Conservation (phyloP, 2,329 filamentous ascomycete species). For the Pleomassaria siparia region DNA sequence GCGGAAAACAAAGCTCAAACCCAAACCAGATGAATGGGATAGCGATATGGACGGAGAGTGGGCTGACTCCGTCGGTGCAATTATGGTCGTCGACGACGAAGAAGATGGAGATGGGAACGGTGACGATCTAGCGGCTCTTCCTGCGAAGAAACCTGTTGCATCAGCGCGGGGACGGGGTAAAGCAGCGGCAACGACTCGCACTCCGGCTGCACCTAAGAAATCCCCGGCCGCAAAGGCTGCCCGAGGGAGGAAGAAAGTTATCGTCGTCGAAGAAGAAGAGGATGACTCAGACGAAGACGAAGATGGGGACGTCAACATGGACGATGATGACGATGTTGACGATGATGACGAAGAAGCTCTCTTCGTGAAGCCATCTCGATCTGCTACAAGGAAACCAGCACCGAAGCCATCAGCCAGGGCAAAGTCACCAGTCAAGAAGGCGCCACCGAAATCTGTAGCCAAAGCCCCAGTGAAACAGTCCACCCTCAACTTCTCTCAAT, state of each 20-base stretch:
- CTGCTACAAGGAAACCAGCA: constrained; percentile 23
- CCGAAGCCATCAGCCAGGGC: constrained; percentile 15
- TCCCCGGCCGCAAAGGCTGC: constrained; percentile 37
- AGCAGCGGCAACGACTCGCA: constrained; percentile 41
- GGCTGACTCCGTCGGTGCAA: constrained; percentile 74
- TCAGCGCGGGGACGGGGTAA: constrained; percentile 52
- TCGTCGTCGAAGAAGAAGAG: constrained; percentile 49
- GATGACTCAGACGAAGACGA: constrained; percentile 45
- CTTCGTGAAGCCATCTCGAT: constrained; percentile 39
- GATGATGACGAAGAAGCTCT: constrained; percentile 51
- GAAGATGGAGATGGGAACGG: constrained; percentile 49
- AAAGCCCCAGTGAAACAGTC: constrained; percentile 40
- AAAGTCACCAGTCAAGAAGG: constrained; percentile 23
- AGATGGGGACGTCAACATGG: constrained; percentile 44
- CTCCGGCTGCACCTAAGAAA: constrained; percentile 30
- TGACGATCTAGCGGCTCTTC: constrained; percentile 27
- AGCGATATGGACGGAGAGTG: constrained; percentile 85
- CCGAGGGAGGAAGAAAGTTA: constrained; percentile 44
- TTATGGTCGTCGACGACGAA: constrained; percentile 56
- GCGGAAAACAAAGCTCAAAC: constrained; percentile 64
- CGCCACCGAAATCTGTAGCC: constrained; percentile 9
- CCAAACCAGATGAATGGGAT: constrained; percentile 81
- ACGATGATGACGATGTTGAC: constrained; percentile 50
- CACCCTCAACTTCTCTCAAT: constrained; percentile 46
- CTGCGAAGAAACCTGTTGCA: constrained; percentile 43